These are phyloP conservation scores for Pyronema domesticum DNA, from an alignment of 495 filamentous ascomycete genomes.

Conservation along the genomic window DNA sequence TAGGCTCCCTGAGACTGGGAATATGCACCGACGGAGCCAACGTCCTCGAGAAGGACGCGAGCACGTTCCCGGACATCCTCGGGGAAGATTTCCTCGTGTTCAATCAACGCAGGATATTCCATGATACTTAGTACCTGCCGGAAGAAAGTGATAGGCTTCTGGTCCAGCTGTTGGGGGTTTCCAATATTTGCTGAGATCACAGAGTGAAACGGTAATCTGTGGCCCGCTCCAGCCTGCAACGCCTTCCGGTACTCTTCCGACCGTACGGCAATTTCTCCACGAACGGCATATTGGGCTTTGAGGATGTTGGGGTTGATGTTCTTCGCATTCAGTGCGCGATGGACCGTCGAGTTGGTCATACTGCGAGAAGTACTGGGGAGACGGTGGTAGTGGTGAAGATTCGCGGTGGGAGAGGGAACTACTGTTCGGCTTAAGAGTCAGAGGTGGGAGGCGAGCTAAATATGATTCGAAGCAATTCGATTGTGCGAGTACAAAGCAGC, in stretches of 20 bases:
- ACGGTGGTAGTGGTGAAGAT: too few species aligned
- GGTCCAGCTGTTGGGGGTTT: conserved; percentile 95
- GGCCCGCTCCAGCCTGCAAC: conserved; percentile 27
- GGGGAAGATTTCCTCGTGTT: conserved; percentile 38
- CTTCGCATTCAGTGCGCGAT: conserved; percentile 50
- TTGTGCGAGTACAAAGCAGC: too few species aligned
- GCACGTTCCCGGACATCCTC: conserved; percentile 76
- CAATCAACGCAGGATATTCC: conserved; percentile 70
- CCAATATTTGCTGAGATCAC: conserved; percentile 97
- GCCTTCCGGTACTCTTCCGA: conserved; percentile 72
- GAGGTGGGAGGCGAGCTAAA: too few species aligned
- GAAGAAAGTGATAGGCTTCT: conserved; percentile 98
- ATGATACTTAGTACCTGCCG: conserved; percentile 87
- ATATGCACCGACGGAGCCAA: conserved; percentile 88
- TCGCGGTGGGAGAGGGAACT: too few species aligned
- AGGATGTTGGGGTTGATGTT: conserved; percentile 84
- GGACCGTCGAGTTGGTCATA: conserved; percentile 2
- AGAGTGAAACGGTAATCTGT: conserved; percentile 59
- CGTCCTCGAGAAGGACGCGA: conserved; percentile 54
- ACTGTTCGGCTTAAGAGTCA: too few species aligned
- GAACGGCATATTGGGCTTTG: conserved; percentile 85
- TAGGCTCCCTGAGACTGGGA: conserved; percentile 80
- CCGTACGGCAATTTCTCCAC: conserved; percentile 79
- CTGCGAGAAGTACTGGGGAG: too few species aligned
- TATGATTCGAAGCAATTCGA: too few species aligned